phyloP scores from a whole-genome alignment of 805 yeast species.

The Teunomyces cretensis region DNA sequence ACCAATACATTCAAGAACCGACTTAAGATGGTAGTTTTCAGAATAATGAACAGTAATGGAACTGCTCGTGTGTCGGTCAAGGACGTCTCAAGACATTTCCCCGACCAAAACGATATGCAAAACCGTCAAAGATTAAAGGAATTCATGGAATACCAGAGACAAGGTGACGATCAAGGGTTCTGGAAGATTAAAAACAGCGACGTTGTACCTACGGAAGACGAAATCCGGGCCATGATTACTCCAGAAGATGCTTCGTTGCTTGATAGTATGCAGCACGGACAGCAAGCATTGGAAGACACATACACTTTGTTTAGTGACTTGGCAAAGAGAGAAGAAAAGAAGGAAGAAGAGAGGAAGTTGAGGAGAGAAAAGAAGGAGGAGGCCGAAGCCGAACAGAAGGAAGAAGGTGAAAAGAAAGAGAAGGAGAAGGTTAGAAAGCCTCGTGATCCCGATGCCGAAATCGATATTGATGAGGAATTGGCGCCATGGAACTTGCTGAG shows the following conservation, averaged over 20 bases:
- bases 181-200: conserved; percentile 78
- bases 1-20: conserved; percentile 91
- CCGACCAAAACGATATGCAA: conserved; percentile 97
- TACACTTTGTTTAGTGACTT: conserved; percentile 51
- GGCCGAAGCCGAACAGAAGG: conserved; percentile 18
- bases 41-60: conserved; percentile 76
- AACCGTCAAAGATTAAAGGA: conserved; percentile 93
- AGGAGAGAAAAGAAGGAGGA: conserved; percentile 30
- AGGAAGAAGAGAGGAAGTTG: conserved; percentile 38
- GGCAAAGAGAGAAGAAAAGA: conserved; percentile 26
- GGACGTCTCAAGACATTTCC: conserved; percentile 89
- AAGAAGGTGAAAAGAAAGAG: conserved; percentile 18
- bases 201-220: conserved; percentile 71
- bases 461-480: conserved; percentile 75
- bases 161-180: conserved; percentile 90
- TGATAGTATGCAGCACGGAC: conserved; percentile 94
- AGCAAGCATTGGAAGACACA: conserved; percentile 79
- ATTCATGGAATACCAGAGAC: conserved; percentile 95
- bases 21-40: conserved; percentile 87
- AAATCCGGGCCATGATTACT: conserved; percentile 74
- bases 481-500: conserved; percentile 95
- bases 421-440: conserved; percentile 25
- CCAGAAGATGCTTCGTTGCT: conserved; percentile 89
- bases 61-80: conserved; percentile 75
- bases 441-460: conserved; percentile 40